Evolutionary conservation across 2,329 filamentous ascomycete genomes (phyloP).

Genomic region (Paraphoma sp.): DNA sequence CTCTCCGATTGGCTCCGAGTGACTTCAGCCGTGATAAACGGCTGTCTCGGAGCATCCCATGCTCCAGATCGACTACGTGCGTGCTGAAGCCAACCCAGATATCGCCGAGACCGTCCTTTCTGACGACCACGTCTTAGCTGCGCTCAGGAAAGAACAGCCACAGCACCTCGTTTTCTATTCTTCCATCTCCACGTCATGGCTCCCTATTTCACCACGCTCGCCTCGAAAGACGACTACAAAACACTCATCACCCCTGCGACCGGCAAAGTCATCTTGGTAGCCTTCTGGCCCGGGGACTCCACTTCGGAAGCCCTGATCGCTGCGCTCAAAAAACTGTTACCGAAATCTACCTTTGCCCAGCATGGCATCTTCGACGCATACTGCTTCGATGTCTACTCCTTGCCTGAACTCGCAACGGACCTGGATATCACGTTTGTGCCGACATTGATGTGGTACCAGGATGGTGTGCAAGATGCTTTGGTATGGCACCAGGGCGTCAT

Average conservation of each 20-base stretch:
- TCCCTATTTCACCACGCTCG: slow-evolving; percentile 18
- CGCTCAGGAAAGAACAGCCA: background rate
- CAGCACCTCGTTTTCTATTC: background rate
- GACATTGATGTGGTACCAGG: slow-evolving; percentile 32
- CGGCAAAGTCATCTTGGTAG: slow-evolving; percentile 26
- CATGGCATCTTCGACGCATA: slow-evolving; percentile 26
- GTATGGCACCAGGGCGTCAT: slow-evolving; percentile 33
- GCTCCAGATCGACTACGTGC: no score
- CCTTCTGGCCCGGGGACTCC: slow-evolving; percentile 30
- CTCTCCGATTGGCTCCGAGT: background rate
- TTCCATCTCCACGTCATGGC: slow-evolving; percentile 6
- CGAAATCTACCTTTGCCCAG: slow-evolving; percentile 11
- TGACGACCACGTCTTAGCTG: background rate
- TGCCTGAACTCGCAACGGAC: slow-evolving; percentile 25
- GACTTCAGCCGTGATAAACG: background rate
- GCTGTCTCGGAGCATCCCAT: background rate
- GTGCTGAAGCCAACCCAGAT: background rate
- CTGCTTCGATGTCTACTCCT: slow-evolving; percentile 30
- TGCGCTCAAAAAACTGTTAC: slow-evolving; percentile 20
- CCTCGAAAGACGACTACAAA: slow-evolving; percentile 22
- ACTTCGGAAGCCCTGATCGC: slow-evolving; percentile 20
- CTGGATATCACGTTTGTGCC: slow-evolving; percentile 32
- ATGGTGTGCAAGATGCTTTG: slow-evolving; percentile 26
- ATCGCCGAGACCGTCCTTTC: background rate
- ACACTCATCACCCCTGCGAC: slow-evolving; percentile 21